Conservation (phyloP, 768 basidiomycete genomes). For the Lactifluus rugatus region DNA sequence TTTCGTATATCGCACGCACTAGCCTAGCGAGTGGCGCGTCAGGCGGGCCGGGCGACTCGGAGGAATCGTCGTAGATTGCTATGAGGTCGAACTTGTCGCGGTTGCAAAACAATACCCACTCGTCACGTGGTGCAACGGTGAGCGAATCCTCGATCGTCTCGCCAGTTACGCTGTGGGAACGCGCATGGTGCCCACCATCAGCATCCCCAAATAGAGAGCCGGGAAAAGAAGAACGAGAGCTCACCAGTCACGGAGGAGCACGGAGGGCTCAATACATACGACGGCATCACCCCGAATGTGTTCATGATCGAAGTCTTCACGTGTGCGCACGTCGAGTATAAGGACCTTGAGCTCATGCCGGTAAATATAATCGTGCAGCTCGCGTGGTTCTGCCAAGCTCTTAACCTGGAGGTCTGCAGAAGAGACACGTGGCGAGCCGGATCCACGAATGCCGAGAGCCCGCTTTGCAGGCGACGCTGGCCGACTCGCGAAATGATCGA, state of each 20-base stretch:
- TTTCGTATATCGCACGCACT: constrained; percentile 60
- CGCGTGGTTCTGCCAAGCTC: constrained; percentile 26
- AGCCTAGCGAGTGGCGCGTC: constrained; percentile 50
- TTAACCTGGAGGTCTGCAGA: constrained; percentile 21
- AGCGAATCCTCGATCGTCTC: constrained; percentile 66
- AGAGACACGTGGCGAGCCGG: constrained; percentile 30
- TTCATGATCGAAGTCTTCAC: constrained; percentile 66
- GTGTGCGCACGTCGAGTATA: constrained; percentile 72
- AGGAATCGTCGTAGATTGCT: constrained; percentile 68
- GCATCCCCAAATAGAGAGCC: background rate
- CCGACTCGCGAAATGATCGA: constrained; percentile 48
- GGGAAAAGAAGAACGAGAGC: constrained; percentile 21
- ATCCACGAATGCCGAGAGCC: constrained; percentile 34
- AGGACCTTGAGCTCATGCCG: constrained; percentile 56
- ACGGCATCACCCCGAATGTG: constrained; percentile 60
- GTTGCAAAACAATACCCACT: constrained; percentile 67
- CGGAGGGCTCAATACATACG: constrained; percentile 78
- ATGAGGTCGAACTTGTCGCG: constrained; percentile 86
- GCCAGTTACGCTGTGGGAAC: constrained; percentile 46
- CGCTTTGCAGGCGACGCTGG: constrained; percentile 38
- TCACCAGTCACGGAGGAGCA: constrained; percentile 61
- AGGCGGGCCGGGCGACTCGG: constrained; percentile 40
- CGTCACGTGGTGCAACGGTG: constrained; percentile 55
- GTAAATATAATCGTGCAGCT: constrained; percentile 33
- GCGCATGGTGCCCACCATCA: background rate